These are phyloP conservation scores for Trichoderma arundinaceum DNA, from an alignment of 2,329 filamentous ascomycete genomes.

Conservation along the genomic window DNA sequence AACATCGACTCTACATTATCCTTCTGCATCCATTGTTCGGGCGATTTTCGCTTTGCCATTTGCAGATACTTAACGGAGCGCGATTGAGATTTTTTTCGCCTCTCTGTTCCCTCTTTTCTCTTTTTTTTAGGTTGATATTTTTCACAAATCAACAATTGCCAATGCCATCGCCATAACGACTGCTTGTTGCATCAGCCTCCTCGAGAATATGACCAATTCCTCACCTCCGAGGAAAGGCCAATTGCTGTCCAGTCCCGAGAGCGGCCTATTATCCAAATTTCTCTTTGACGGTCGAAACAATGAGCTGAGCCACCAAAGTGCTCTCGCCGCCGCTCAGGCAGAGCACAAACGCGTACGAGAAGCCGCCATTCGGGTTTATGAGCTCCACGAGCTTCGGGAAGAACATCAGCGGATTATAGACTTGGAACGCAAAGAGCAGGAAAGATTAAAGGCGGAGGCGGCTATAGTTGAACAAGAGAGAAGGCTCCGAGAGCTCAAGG, in stretches of 20 bases:
- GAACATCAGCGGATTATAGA: slow-evolving; percentile 52
- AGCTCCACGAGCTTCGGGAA: slow-evolving; percentile 54
- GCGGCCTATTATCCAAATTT: slow-evolving; percentile 61
- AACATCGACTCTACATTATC: not conserved
- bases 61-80: not conserved
- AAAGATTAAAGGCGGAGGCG: slow-evolving; percentile 53
- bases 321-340: slow-evolving; percentile 67
- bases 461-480: slow-evolving; percentile 54
- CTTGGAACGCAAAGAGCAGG: slow-evolving; percentile 53
- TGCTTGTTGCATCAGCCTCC: not conserved
- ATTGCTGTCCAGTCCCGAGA: slow-evolving; percentile 50
- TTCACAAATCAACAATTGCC: slow-evolving; percentile 5
- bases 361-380: slow-evolving; percentile 54
- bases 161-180: slow-evolving; percentile 29
- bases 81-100: not conserved
- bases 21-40: not conserved
- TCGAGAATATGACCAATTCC: slow-evolving; percentile 50
- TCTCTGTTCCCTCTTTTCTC: too few relatives aligned
- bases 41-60: not conserved
- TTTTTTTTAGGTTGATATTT: slow-evolving; percentile 2
- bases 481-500: slow-evolving; percentile 54
- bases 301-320: slow-evolving; percentile 67
- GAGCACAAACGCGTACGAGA: slow-evolving; percentile 70
- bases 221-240: slow-evolving; percentile 49
- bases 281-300: slow-evolving; percentile 67